Evolutionary conservation across 1,284 basidiomycete genomes (phyloP).

Genomic region (Mycena citricolor): DNA sequence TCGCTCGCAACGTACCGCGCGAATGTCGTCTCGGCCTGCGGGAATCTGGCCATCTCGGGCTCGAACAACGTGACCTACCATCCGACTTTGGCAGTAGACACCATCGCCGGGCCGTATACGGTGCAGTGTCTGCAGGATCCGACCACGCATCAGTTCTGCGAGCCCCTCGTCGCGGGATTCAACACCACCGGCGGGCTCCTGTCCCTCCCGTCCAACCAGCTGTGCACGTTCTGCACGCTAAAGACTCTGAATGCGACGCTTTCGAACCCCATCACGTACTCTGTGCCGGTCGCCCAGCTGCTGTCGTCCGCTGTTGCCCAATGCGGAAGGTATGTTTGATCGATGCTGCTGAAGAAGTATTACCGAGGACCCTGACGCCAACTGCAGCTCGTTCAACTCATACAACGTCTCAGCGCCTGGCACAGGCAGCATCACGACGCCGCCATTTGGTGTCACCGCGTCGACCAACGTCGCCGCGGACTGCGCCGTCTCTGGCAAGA

Average conservation of each 20-base stretch:
- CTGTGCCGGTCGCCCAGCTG: slow-evolving; percentile 17
- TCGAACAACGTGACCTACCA: slow-evolving; percentile 14
- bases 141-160: slow-evolving; percentile 19
- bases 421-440: slow-evolving; percentile 1
- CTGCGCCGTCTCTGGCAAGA: slow-evolving; percentile 24
- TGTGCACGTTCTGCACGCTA: slow-evolving; percentile 26
- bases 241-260: slow-evolving; percentile 26
- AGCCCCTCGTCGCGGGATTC: slow-evolving; percentile 15
- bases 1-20: slow-evolving; percentile 23
- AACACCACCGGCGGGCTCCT: slow-evolving; percentile 23
- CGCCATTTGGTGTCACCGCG: slow-evolving; percentile 11
- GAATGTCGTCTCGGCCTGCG: slow-evolving; percentile 23
- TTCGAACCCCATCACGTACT: slow-evolving; percentile 23
- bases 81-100: slow-evolving; percentile 25
- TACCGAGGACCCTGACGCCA: not conserved
- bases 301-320: slow-evolving; percentile 17
- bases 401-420: slow-evolving; percentile 9
- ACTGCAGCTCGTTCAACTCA: slow-evolving; percentile 2
- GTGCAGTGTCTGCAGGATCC: slow-evolving; percentile 27
- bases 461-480: slow-evolving; percentile 10
- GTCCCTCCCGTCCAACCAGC: slow-evolving; percentile 21
- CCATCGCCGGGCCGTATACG: slow-evolving; percentile 24
- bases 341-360: no score
- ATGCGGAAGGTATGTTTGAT: slow-evolving; percentile 21
- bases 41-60: slow-evolving; percentile 17